Percentiles rank a stretch among this genome's conserved stretches.
Evolutionary conservation across 768 basidiomycete species (phyloP).

Genomic region (Tricholoma saponaceum): DNA sequence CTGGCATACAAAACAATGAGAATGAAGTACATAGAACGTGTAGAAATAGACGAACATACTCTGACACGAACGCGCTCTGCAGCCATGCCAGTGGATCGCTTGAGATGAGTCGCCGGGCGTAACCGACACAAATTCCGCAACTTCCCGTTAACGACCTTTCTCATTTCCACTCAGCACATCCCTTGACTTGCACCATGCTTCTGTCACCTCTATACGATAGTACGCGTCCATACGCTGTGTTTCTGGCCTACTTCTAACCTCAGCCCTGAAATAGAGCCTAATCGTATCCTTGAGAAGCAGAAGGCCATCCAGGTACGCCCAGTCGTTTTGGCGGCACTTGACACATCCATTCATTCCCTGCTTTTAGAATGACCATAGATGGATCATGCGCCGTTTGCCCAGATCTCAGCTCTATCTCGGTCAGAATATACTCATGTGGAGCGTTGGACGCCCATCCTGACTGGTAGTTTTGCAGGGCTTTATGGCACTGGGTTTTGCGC

Average conservation of each 20-base stretch:
- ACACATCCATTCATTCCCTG: constrained; percentile 1
- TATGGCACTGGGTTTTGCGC: constrained; percentile 51
- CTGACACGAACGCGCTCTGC: constrained; percentile 76
- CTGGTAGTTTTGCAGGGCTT: constrained; percentile 34
- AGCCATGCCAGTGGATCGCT: constrained; percentile 47
- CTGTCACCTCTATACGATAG: constrained; percentile 64
- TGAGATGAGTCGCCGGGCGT: constrained; percentile 35
- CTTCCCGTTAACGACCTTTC: constrained; percentile 28
- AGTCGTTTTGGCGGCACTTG: constrained; percentile 5
- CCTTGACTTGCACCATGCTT: constrained; percentile 38
- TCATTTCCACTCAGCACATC: constrained; percentile 17
- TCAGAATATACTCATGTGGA: constrained; percentile 25
- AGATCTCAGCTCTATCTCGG: constrained; percentile 63
- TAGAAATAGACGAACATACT: constrained; percentile 42
- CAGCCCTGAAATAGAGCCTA: constrained; percentile 45
- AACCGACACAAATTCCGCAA: constrained; percentile 34
- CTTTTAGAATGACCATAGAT: constrained; percentile 40
- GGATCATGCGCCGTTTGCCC: constrained; percentile 59
- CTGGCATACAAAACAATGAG: constrained; percentile 34
- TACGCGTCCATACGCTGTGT: constrained; percentile 27
- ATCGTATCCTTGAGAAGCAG: constrained; percentile 64
- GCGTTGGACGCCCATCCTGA: background rate
- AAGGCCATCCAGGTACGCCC: constrained; percentile 56
- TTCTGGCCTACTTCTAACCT: constrained; percentile 1
- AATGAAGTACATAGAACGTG: constrained; percentile 6